phyloP scores from a whole-genome alignment of 2,329 filamentous ascomycete genomes.

The Aspergillaceae sp. region DNA sequence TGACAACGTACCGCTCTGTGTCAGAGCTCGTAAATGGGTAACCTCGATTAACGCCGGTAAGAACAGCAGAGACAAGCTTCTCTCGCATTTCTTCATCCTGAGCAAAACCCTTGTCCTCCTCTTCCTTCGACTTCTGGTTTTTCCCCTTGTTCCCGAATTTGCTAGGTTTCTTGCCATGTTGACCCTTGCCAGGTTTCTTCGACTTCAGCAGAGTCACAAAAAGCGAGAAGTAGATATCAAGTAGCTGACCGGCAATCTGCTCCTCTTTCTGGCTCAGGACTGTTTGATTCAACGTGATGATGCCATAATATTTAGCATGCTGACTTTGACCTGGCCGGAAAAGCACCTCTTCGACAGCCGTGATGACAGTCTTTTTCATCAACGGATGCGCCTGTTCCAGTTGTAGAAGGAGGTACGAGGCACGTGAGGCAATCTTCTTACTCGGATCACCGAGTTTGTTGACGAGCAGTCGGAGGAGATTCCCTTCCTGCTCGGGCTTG shows the following conservation, averaged over 20 bases:
- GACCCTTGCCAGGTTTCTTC: slow-evolving; percentile 31
- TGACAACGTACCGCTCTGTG: slow-evolving; percentile 54
- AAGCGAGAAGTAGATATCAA: slow-evolving; percentile 85
- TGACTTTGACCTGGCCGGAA: slow-evolving; percentile 79
- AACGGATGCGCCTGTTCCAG: slow-evolving; percentile 78
- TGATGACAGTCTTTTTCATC: slow-evolving; percentile 87
- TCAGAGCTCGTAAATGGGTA: slow-evolving; percentile 85
- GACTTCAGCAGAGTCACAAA: slow-evolving; percentile 76
- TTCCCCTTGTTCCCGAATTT: slow-evolving; percentile 29
- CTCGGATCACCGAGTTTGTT: slow-evolving; percentile 96
- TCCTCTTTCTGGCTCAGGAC: slow-evolving; percentile 81
- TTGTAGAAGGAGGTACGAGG: slow-evolving; percentile 89
- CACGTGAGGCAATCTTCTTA: slow-evolving; percentile 87
- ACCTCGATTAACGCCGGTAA: slow-evolving; percentile 91
- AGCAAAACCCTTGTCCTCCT: slow-evolving; percentile 26
- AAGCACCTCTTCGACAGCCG: slow-evolving; percentile 77
- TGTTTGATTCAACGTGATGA: slow-evolving; percentile 95
- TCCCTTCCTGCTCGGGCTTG: slow-evolving; percentile 95
- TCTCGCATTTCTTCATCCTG: slow-evolving; percentile 66
- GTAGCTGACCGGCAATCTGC: slow-evolving; percentile 65
- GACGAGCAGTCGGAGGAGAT: slow-evolving; percentile 78
- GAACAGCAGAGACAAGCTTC: slow-evolving; percentile 82
- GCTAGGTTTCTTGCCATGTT: slow-evolving; percentile 25
- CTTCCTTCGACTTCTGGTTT: slow-evolving; percentile 46
- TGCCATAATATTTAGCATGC: slow-evolving; percentile 88